Base-by-base conservation (phyloP, 768 basidiomycete species). In the Boletellus ananiceps region DNA sequence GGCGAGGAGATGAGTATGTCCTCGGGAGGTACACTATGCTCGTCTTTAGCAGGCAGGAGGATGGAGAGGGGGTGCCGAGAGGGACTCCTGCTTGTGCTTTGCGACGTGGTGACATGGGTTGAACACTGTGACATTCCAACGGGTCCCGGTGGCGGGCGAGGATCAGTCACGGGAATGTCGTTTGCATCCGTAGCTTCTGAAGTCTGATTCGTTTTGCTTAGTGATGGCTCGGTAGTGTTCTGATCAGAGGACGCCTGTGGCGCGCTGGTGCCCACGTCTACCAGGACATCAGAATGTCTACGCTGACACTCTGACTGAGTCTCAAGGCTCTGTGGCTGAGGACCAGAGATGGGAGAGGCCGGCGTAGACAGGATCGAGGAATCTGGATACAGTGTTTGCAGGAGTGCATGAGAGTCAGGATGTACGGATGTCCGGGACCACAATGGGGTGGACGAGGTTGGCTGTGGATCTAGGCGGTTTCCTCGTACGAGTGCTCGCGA, bases 1-100 rank as follows among this genome's bases (percentile, higher is more conserved):
- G 21, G 32, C 9, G 45, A 25, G 33, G 50, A 9, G 3, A 33
- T 41, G 14, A 29, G 23, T 21, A 35, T 21, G 27, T 42, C 38
- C 23, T 49, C 37, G 4, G 32, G 42, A 18, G 44, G 32, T 27
- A 18, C 11, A 35, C 33, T 19, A 3, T 16, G 29, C 16, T 54
- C 53, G 37, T 46, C 47, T 46, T 58, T 43, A 27, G 37, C 12
- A 13, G 41, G 46, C 4, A 37, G 19, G 37, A 8, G 34, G 32
- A 40, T 19, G 16, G 43, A 27, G 36, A 52, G 47, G 38, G 56
- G 44, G 18, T 40, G 51, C 43, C 56, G 65, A 39, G 49, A 60
- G 41, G 46, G 47, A 49, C 43, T 59, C 14, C 45, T 40, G 18
- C 47, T 50, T 9, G 46, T 36, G 40, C 27, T 40, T 25, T 53